Evolutionary conservation across 257 asterid genomes (phyloP), one percentile per base, ranked within the genome.

Genomic region (Gynochthodes officinalis): DNA sequence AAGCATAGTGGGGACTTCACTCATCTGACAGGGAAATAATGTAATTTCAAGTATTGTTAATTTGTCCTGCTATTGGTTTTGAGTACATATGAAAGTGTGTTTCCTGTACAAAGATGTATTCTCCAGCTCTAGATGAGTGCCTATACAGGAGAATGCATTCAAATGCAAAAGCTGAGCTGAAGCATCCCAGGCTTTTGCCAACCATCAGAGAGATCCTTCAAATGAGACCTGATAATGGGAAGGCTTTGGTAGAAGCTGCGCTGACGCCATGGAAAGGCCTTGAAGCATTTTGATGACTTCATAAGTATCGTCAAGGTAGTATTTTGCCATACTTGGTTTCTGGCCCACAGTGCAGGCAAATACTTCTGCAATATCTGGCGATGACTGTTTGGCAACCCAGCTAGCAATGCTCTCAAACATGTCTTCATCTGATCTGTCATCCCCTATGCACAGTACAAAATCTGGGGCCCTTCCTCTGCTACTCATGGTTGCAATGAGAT

Each of bases 261-360:
- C 67, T 4, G 95, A 81, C 19, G 82, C 89, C 5, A 70, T 72
- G 0, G 91, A 75, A 9, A 92, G 86, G 72, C 96, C 96, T 57
- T 84, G 82, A 40, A 93, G 91, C 89, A 90, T 90, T 46, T 78
- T 87, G 13, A 89, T 61, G 69, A 93, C 97, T 57, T 93, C 98
- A 7, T n/a, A 43, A 2, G 96, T 86, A 50, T 93, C 98, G 7
- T 93, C 96, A 0, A 93, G 89, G 73, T 93, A 93, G 63, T 93
- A 93, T 57, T 85, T 89, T 0, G 98, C 98, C 92, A 84, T 86
- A 71, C 98, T 92, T 16, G 98, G 98, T 70, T 92, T 92, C 75
- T 88, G 96, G 14, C 98, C 98, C 0, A 90, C 97, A 0, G 98
- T 89, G 82, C 97, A 93, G 1, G 98, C 98, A 8, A 90, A 93